phyloP scores from a whole-genome alignment of 192 early-diverging fungal species.

The Tieghemiomyces parasiticus region DNA sequence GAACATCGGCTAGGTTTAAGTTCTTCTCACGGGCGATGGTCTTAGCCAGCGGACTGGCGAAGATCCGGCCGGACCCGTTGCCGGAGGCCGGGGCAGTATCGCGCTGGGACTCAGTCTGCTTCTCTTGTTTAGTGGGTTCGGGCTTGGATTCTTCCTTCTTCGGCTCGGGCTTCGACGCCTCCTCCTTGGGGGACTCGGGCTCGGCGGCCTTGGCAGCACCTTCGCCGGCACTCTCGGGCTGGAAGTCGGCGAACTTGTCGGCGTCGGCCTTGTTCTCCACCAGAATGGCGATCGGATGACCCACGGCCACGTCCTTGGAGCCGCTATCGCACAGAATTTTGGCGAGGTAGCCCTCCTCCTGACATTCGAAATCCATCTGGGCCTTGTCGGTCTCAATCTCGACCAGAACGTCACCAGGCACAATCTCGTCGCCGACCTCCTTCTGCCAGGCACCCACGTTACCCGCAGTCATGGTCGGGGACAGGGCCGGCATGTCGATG shows the following conservation, averaged over 20 bases:
- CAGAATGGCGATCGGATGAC: constrained; percentile 79
- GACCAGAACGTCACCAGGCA: constrained; percentile 81
- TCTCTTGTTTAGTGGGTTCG: neutral
- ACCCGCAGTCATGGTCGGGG: constrained; percentile 95
- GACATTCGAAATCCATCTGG: constrained; percentile 96
- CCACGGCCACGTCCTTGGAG: constrained; percentile 77
- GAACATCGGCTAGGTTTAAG: constrained; percentile 57
- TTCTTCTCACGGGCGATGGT: constrained; percentile 73
- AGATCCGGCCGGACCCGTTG: constrained; percentile 38
- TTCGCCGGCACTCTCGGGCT: constrained; percentile 29
- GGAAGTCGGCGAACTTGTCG: constrained; percentile 73
- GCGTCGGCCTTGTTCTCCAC: constrained; percentile 82
- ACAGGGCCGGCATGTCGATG: constrained; percentile 86
- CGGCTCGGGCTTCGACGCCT: constrained; percentile 23
- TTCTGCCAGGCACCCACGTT: constrained; percentile 90
- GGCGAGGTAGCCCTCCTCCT: constrained; percentile 90
- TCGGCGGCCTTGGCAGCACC: constrained; percentile 11
- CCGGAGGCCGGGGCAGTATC: constrained; percentile 19
- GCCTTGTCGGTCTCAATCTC: constrained; percentile 99
- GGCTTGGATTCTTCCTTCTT: constrained; percentile 13
- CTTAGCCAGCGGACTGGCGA: constrained; percentile 77
- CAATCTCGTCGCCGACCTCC: constrained; percentile 76
- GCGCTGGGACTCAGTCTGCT: constrained; percentile 11
- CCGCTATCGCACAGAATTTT: constrained; percentile 77
- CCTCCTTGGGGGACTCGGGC: constrained; percentile 16